Evolutionary conservation across 169 alveolate species (phyloP).

Genomic region (Amoebophrya sp.): DNA sequence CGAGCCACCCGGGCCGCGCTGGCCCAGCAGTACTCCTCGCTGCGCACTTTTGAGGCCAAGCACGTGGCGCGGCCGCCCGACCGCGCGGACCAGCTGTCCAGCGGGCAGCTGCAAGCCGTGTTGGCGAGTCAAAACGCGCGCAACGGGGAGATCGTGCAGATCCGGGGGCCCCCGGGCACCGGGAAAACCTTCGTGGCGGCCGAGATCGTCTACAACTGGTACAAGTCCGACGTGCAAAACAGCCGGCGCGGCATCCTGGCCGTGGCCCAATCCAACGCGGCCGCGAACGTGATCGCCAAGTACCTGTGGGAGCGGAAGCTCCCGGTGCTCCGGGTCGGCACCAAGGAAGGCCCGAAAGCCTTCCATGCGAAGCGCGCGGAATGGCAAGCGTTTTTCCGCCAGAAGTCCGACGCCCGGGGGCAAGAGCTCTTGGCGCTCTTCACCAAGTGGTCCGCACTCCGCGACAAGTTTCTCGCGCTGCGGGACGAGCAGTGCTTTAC

Average conservation of each 20-base stretch:
- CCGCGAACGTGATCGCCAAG: constrained; percentile 67
- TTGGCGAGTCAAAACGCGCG: not conserved
- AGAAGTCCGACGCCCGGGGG: too few relatives aligned
- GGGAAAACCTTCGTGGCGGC: constrained; percentile 45
- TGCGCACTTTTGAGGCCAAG: not conserved
- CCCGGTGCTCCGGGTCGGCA: not conserved
- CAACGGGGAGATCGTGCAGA: not conserved
- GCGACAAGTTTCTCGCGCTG: too few relatives aligned
- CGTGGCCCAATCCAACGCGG: constrained; percentile 76
- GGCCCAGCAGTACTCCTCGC: not conserved
- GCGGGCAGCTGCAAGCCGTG: not conserved
- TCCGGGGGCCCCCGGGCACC: constrained; percentile 54
- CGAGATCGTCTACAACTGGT: constrained; percentile 14
- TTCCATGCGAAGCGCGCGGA: not conserved
- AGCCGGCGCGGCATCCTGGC: constrained; percentile 45
- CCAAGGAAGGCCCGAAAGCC: not conserved
- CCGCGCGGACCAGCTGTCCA: not conserved
- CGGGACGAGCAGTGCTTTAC: too few relatives aligned
- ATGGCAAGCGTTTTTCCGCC: too few relatives aligned
- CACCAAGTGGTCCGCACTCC: too few relatives aligned
- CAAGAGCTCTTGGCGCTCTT: too few relatives aligned
- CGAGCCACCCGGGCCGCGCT: not conserved
- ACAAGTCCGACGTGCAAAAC: not conserved
- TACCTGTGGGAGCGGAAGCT: not conserved
- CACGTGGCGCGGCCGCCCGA: not conserved